Percentiles rank a stretch among this genome's conserved stretches.
phyloP scores from a whole-genome alignment of 495 filamentous ascomycete species.

The Tuber umbilicatum region DNA sequence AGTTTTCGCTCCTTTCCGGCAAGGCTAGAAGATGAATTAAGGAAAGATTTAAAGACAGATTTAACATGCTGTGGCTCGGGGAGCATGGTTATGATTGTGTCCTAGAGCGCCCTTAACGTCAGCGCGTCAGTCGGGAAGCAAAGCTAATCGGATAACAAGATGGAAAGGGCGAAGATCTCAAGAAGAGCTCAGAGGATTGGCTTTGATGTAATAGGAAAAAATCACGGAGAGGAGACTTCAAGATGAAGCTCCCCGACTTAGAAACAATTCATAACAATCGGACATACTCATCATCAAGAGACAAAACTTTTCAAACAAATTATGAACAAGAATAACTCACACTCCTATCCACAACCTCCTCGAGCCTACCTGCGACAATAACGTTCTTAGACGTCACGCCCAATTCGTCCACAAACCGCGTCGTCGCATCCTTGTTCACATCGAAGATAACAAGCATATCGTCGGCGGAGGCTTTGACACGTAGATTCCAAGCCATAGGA shows the following conservation, averaged over 20 bases:
- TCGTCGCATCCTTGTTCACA: slow-evolving; percentile 58
- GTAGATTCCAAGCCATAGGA: slow-evolving; percentile 82
- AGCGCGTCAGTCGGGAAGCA: neutral
- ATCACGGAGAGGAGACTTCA: slow-evolving; percentile 51
- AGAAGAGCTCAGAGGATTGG: slow-evolving; percentile 59
- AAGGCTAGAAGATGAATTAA: slow-evolving; percentile 47
- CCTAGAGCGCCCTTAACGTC: slow-evolving; percentile 46
- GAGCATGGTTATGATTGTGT: slow-evolving; percentile 70
- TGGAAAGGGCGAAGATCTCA: neutral
- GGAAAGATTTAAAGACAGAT: slow-evolving; percentile 60
- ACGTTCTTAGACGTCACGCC: slow-evolving; percentile 46
- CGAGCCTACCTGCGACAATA: slow-evolving; percentile 52
- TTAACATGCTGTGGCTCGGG: slow-evolving; percentile 75
- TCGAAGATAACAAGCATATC: slow-evolving; percentile 69
- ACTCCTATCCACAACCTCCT: slow-evolving; percentile 62
- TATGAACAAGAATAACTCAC: slow-evolving; percentile 51
- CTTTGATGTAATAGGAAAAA: slow-evolving; percentile 48
- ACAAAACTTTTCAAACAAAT: slow-evolving; percentile 11
- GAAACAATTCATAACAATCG: slow-evolving; percentile 36
- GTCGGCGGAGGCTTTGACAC: slow-evolving; percentile 61
- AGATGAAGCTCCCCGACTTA: slow-evolving; percentile 47
- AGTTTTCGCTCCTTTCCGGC: slow-evolving; percentile 50
- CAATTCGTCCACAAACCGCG: slow-evolving; percentile 56
- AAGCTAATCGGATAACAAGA: neutral
- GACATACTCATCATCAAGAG: slow-evolving; percentile 48